Conservation (phyloP, 768 basidiomycete species). For the Dioszegia crocea region DNA sequence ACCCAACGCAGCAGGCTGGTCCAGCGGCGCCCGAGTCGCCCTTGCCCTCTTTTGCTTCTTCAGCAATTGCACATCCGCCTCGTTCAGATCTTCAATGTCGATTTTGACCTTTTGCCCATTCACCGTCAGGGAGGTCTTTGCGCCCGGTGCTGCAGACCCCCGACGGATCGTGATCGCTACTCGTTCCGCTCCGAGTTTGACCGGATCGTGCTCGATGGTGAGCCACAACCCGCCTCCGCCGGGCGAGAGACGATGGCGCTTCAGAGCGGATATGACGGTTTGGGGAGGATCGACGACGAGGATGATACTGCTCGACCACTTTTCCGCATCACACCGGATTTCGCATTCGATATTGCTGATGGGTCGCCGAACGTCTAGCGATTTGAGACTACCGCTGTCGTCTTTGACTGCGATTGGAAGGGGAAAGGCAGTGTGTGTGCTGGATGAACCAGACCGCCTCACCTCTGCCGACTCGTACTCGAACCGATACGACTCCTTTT, state of each 20-base stretch:
- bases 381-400: conserved; percentile 24
- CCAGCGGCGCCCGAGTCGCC: conserved; percentile 79
- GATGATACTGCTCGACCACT: conserved; percentile 58
- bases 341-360: conserved; percentile 71
- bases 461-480: conserved; percentile 61
- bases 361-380: conserved; percentile 26
- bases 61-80: conserved; percentile 76
- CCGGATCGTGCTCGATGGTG: conserved; percentile 77
- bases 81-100: conserved; percentile 82
- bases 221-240: conserved; percentile 93
- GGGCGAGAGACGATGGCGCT: conserved; percentile 76
- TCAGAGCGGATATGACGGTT: conserved; percentile 70
- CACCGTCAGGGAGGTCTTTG: conserved; percentile 73
- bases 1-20: conserved; percentile 62
- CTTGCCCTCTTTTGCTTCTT: conserved; percentile 80
- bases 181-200: conserved; percentile 72
- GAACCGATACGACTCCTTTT: conserved; percentile 70
- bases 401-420: conserved; percentile 44
- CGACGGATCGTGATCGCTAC: conserved; percentile 69
- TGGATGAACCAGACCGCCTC: conserved; percentile 50
- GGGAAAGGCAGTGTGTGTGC: conserved; percentile 40
- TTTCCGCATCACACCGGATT: conserved; percentile 84
- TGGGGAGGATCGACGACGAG: conserved; percentile 85
- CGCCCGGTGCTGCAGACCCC: conserved; percentile 55
- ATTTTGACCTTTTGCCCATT: conserved; percentile 81